phyloP scores from a whole-genome alignment of 108 stramenopile genomes.

The Schizochytrium sp. region DNA sequence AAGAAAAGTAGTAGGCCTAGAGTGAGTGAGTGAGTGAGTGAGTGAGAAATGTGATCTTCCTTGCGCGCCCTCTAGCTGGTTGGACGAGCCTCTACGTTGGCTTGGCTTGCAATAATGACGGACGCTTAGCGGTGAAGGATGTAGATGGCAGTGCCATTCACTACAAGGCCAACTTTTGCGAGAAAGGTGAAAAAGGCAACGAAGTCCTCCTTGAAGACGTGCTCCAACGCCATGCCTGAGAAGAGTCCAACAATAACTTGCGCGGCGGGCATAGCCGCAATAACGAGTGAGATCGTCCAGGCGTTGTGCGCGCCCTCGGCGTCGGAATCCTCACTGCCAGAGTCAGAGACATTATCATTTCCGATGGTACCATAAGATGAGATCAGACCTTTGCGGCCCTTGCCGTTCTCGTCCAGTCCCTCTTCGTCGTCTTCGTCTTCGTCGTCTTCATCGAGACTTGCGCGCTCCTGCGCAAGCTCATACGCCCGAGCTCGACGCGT shows the following conservation, averaged over 20 bases:
- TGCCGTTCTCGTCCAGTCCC: too few relatives aligned
- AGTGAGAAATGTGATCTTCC: too few relatives aligned
- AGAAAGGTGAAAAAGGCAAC: background rate
- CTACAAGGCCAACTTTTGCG: background rate
- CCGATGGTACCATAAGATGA: background rate
- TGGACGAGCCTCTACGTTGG: too few relatives aligned
- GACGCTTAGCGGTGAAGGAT: background rate
- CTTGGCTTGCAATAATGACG: too few relatives aligned
- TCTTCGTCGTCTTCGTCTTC: too few relatives aligned
- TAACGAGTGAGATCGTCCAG: background rate
- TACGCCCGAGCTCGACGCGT: background rate
- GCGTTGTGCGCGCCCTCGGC: background rate
- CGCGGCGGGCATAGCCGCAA: background rate
- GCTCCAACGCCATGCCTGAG: background rate
- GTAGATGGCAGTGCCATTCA: background rate
- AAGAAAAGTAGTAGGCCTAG: too few relatives aligned
- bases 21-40: too few relatives aligned
- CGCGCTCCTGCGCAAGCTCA: too few relatives aligned
- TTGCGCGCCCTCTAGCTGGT: too few relatives aligned
- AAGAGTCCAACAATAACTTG: background rate
- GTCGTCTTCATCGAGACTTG: too few relatives aligned
- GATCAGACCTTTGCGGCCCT: too few relatives aligned
- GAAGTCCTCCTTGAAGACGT: background rate
- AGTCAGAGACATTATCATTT: background rate
- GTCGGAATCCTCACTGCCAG: background rate